Conservation (phyloP, 306 rosid genomes). For the Quercus alba region DNA sequence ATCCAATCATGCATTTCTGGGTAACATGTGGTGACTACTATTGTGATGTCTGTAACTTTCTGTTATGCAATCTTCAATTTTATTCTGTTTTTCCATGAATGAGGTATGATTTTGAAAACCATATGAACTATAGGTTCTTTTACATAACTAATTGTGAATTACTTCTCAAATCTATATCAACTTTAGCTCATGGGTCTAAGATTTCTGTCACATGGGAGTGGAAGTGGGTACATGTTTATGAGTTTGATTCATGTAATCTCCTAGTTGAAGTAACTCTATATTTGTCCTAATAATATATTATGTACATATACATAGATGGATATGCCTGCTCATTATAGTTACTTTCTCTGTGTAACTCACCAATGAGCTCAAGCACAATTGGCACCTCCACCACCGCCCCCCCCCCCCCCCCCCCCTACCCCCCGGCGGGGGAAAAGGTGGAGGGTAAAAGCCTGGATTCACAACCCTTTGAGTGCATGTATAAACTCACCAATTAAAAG, state of each 20-base stretch:
- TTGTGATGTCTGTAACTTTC: background rate
- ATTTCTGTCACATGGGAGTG: no score
- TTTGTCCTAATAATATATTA: background rate
- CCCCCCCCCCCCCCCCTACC: no score
- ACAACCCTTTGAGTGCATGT: no score
- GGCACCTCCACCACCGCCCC: no score
- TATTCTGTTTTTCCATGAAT: background rate
- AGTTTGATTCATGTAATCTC: background rate
- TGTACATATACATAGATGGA: background rate
- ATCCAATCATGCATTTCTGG: background rate
- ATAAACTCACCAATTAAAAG: no score
- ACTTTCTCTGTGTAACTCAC: background rate
- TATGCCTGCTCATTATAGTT: background rate
- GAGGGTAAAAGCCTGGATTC: no score
- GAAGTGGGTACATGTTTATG: background rate
- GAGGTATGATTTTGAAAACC: background rate
- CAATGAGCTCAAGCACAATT: no score
- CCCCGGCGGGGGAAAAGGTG: no score
- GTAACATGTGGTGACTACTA: background rate
- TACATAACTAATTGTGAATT: background rate
- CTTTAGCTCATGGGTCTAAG: background rate
- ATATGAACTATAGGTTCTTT: background rate
- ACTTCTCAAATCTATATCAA: background rate
- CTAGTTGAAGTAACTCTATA: background rate
- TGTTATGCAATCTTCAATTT: background rate